Evolutionary conservation across 768 basidiomycete genomes (phyloP), one percentile per base, ranked within the genome.

Genomic region (Punctularia strigosozonata): DNA sequence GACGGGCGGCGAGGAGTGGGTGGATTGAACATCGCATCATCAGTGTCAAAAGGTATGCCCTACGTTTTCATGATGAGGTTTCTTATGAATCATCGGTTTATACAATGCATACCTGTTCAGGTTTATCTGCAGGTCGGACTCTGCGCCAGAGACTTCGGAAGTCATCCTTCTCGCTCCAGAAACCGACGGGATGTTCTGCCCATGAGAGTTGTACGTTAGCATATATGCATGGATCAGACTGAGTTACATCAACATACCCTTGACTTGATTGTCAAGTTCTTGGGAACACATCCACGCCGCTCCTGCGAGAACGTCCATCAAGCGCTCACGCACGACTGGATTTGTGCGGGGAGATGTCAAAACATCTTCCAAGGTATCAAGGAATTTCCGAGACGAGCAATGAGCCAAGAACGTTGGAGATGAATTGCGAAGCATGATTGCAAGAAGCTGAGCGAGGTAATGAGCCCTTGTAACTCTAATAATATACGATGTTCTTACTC

Each of bases 341-440:
- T 74, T 71, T 1, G 86, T 86, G 31, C 73, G 66, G 1, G 72
- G 50, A 0, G 71, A 73, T 2, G 58, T 62, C 3, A 89, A 59
- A 15, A 85, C 68, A 14, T 88, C 83, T 43, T 89, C 87, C 14
- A 90, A 61, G 1, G 74, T 77, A 37, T 87, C 80, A 15, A 84
- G 58, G 50, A 90, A 90, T 53, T 89, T 89, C 49, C 77, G 75
- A 23, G 77, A 66, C 12, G 74, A 69, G 26, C 75, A 79, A 48
- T 85, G 78, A 10, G 68, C 56, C 25, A 86, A 71, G 50, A 91
- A 89, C 12, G 72, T 51, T 7, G 80, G 75, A 1, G 77, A 72
- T 3, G 79, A 78, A 51, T 92, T 91, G 21, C 77, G 76, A 25
- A 92, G 69, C 80, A 92, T 83, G 48, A 92, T 80, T 2, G 88